A percentile compares a stretch with the other conserved stretches of the same genome.
Evolutionary conservation across 768 basidiomycete genomes (phyloP).

Genomic region (Agrocybe praecox): DNA sequence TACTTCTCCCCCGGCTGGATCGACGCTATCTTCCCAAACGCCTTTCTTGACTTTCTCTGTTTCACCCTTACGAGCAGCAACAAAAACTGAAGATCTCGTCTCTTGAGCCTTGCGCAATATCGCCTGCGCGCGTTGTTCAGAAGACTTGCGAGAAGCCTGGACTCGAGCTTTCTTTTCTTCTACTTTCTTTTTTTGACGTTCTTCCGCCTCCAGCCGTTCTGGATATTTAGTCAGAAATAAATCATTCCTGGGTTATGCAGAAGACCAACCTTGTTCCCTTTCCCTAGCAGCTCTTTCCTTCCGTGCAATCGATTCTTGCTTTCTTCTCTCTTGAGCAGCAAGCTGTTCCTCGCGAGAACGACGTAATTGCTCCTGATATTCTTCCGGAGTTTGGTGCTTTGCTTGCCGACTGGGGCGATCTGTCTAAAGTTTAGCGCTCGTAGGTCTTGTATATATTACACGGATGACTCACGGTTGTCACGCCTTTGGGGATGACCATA

Average conservation of each 20-base stretch:
- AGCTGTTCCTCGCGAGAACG: conserved; percentile 54
- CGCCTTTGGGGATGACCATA: not conserved
- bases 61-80: conserved; percentile 62
- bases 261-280: conserved; percentile 52
- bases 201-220: conserved; percentile 60
- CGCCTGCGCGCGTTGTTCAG: conserved; percentile 48
- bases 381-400: conserved; percentile 48
- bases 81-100: conserved; percentile 63
- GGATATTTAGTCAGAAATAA: conserved; percentile 8
- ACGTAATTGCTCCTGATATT: conserved; percentile 54
- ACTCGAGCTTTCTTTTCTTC: conserved; percentile 59
- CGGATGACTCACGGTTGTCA: conserved; percentile 9
- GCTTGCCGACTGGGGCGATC: conserved; percentile 21
- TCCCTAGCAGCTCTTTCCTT: conserved; percentile 48
- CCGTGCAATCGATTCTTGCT: conserved; percentile 48
- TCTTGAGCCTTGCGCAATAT: conserved; percentile 54
- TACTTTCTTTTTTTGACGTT: conserved; percentile 56
- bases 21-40: conserved; percentile 70
- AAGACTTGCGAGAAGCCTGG: conserved; percentile 47
- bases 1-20: conserved; percentile 73
- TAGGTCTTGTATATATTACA: not conserved
- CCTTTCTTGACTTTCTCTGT: conserved; percentile 58
- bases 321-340: conserved; percentile 54
- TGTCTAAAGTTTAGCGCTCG: not conserved
- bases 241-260: not conserved